Conservation (phyloP, 179 eudicot genomes). For the Patellifolia procumbens region DNA sequence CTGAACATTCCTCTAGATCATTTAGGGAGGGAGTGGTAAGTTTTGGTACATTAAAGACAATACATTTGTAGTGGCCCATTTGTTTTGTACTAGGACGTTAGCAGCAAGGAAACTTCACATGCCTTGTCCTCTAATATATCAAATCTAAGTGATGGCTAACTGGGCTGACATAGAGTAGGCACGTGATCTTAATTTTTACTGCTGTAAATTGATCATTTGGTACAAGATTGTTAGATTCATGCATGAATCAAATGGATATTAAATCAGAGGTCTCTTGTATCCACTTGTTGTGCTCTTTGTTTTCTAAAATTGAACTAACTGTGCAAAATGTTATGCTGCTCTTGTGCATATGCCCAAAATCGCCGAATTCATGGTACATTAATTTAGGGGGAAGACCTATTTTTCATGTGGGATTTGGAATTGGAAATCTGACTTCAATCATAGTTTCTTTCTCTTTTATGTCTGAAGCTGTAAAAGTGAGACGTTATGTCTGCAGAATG, state of each 20-base stretch:
- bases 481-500: neutral
- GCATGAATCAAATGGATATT: neutral
- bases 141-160: neutral
- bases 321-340: too few species aligned
- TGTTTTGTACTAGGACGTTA: neutral
- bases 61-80: neutral
- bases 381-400: too few species aligned
- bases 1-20: too few species aligned
- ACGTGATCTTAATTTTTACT: neutral
- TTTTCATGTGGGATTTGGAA: too few species aligned
- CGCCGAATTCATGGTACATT: too few species aligned
- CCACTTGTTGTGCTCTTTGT: neutral
- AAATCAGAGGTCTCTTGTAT: neutral
- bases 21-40: neutral
- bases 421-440: neutral
- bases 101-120: conserved; percentile 2
- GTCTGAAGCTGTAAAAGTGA: neutral
- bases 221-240: conserved; percentile 1
- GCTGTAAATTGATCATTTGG: neutral
- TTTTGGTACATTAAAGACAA: neutral
- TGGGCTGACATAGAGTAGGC: neutral
- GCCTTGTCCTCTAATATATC: conserved; percentile 3
- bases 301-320: neutral
- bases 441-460: neutral
- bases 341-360: too few species aligned